Evolutionary conservation across 495 filamentous ascomycete genomes (phyloP), one percentile per base, ranked within the genome.

Genomic region (Hyphodiscus hymeniophilus): DNA sequence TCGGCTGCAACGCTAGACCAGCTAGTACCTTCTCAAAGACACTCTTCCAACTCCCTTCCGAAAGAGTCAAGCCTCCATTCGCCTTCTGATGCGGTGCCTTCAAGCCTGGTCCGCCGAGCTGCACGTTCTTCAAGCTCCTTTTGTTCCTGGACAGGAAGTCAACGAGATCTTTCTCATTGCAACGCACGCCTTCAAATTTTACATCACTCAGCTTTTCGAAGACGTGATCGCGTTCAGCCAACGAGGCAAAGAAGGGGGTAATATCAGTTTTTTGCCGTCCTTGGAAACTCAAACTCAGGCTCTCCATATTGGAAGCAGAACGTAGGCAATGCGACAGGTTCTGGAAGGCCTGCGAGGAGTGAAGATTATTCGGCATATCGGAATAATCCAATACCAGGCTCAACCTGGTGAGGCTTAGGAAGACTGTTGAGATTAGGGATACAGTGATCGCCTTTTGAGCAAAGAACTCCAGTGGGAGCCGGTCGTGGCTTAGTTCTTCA

Each of bases 401-500:
- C 32, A 57, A 35, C 3, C 12, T 35, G 1, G 48, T 52, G 21
- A 57, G 49, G n/a, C 10, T 17, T 22, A 38, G 11, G 23, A 51
- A 45, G 2, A 26, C 43, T 8, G 39, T 13, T n/a, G 45, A 43
- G n/a, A 57, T 18, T 0, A 36, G 39, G 5, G 42, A 35, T 2
- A 48, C 41, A 6, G 46, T 2, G 1, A 31, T 31, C 13, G 23
- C 31, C 17, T 50, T 52, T 24, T 57, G 48, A 17, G 54, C 46
- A 32, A 57, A 57, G 47, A 53, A 57, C 21, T 57, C 50, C 22
- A 57, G 50, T 1, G 55, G 50, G 24, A 57, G 24, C 15, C 55
- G 18, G 21, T 57, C 55, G 22, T 57, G 55, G 8, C 40, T 36
- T 5, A 57, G 28, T 2, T 18, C 12, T 17, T 57, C 38, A 1